phyloP scores from a whole-genome alignment of 805 yeast genomes.

The Metschnikowia colocasiae region DNA sequence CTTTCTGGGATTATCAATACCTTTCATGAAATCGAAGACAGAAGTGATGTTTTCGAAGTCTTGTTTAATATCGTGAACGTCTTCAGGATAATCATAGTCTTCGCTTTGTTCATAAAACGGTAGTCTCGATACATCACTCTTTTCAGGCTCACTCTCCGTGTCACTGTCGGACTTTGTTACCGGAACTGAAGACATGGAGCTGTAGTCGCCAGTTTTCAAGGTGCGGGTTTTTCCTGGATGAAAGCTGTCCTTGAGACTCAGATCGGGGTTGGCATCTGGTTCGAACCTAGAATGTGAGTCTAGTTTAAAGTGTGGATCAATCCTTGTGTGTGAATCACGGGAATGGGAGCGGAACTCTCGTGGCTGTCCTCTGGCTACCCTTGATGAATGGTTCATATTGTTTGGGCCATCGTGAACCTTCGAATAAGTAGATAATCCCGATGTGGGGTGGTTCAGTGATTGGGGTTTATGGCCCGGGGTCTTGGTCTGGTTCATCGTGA shows the following conservation, averaged over 20 bases:
- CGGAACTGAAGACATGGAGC: not conserved
- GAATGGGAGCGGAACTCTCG: not conserved
- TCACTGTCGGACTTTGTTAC: not conserved
- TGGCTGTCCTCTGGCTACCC: not conserved
- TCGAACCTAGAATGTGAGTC: not conserved
- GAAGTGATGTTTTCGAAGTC: conserved; percentile 6
- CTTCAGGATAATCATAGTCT: not conserved
- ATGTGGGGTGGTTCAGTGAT: not conserved
- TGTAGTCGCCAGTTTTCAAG: not conserved
- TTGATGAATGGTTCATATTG: not conserved
- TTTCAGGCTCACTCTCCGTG: not conserved
- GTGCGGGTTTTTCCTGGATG: not conserved
- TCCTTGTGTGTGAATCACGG: not conserved
- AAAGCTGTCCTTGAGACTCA: not conserved
- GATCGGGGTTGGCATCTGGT: not conserved
- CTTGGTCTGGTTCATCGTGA: not conserved
- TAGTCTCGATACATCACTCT: not conserved
- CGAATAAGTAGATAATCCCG: not conserved
- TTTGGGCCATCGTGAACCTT: not conserved
- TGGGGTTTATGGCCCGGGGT: not conserved
- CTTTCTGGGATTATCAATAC: not conserved
- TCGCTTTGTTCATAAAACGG: not conserved
- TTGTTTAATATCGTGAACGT: not conserved
- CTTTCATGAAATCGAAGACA: conserved; percentile 12
- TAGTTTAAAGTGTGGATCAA: not conserved